A percentile compares a stretch with the other conserved stretches of the same genome.
These are phyloP conservation scores for Fusarium sp. DNA, from an alignment of 2,329 filamentous ascomycete species.

Conservation along the genomic window DNA sequence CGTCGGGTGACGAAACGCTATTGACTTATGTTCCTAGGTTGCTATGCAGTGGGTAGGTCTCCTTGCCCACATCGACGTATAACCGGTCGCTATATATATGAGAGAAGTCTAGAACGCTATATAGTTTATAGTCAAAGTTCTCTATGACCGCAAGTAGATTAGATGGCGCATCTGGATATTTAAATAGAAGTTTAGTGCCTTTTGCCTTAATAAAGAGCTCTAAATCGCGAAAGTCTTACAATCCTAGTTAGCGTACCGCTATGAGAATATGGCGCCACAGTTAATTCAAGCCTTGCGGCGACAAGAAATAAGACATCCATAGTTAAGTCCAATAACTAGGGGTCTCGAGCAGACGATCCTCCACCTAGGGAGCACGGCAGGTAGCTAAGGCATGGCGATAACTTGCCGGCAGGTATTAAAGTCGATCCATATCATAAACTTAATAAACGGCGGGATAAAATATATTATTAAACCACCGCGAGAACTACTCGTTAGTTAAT, in stretches of 20 bases:
- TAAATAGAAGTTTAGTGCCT: background rate
- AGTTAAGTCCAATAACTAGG: conserved; percentile 7
- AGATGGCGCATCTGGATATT: background rate
- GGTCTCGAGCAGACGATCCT: conserved; percentile 9
- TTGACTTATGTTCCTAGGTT: too few relatives aligned
- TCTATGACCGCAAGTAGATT: background rate
- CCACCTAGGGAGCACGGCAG: background rate
- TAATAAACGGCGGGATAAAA: conserved; percentile 18
- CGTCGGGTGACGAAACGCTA: background rate
- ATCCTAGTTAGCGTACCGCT: conserved; percentile 4
- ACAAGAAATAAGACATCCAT: conserved; percentile 15
- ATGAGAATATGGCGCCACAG: conserved; percentile 6
- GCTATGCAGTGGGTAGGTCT: conserved; percentile 2
- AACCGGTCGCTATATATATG: background rate
- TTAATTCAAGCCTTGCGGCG: conserved; percentile 2
- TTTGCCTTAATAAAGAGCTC: background rate
- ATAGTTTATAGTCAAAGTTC: background rate
- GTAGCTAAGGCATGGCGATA: conserved; percentile 22
- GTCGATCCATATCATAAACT: conserved; percentile 8
- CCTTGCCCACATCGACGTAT: background rate
- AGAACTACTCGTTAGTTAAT: conserved; percentile 14
- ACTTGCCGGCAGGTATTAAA: conserved; percentile 20
- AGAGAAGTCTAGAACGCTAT: background rate
- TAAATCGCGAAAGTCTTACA: background rate
- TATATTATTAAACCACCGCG: conserved; percentile 21